phyloP scores from a whole-genome alignment of 2,329 filamentous ascomycete genomes.

The Colletotrichum scovillei region DNA sequence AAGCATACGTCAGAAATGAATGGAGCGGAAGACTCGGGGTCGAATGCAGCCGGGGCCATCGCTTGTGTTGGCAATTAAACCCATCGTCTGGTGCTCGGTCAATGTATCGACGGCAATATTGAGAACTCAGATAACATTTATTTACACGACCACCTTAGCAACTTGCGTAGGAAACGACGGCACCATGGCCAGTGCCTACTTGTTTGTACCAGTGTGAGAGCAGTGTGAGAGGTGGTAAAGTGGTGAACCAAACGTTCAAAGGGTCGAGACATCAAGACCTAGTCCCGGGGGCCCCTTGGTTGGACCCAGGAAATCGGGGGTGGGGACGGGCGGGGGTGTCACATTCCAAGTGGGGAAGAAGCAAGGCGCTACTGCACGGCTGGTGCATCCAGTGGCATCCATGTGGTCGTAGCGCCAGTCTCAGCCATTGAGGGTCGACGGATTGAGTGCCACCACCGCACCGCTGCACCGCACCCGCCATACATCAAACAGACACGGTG shows the following conservation, averaged over 20 bases:
- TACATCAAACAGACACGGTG: background rate
- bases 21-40: background rate
- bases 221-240: background rate
- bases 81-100: background rate
- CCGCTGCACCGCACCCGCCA: background rate
- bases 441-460: background rate
- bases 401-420: background rate
- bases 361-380: conserved; percentile 16
- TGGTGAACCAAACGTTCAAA: conserved; percentile 9
- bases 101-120: background rate
- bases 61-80: background rate
- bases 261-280: conserved; percentile 2
- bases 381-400: conserved; percentile 5
- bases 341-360: conserved; percentile 8
- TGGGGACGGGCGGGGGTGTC: background rate
- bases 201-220: too few species aligned
- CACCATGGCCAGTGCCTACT: background rate
- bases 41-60: background rate
- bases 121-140: background rate
- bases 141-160: too few species aligned
- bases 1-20: background rate
- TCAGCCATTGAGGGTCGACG: background rate
- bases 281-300: background rate
- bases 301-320: conserved; percentile 5
- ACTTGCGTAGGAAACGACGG: background rate